Conservation (phyloP, 2,329 filamentous ascomycete species). For the Fusarium sp. region DNA sequence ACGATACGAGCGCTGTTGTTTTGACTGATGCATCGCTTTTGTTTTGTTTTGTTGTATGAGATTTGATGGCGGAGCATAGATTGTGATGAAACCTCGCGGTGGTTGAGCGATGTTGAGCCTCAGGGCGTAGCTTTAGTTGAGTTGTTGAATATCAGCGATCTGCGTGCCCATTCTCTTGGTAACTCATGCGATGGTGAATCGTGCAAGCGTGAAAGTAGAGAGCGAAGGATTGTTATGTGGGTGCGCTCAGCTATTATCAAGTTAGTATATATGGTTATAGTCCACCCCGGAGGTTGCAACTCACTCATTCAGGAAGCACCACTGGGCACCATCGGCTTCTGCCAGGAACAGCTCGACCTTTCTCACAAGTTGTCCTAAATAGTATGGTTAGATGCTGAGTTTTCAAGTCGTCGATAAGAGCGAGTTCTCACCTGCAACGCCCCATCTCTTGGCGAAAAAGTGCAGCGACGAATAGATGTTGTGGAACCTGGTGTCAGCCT, state of each 20-base stretch:
- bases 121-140: conserved; percentile 1
- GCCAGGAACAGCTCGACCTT: conserved; percentile 43
- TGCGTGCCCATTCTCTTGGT: neutral
- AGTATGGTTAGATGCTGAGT: conserved; percentile 17
- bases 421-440: conserved; percentile 44
- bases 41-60: conserved; percentile 1
- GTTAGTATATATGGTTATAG: neutral
- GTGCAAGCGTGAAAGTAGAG: neutral
- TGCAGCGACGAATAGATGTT: conserved; percentile 49
- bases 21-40: neutral
- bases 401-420: neutral
- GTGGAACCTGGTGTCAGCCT: conserved; percentile 46
- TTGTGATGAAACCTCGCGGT: conserved; percentile 2
- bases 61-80: conserved; percentile 11
- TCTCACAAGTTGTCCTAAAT: conserved; percentile 42
- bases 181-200: neutral
- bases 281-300: neutral
- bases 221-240: neutral
- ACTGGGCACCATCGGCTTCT: conserved; percentile 36
- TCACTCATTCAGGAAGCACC: conserved; percentile 40
- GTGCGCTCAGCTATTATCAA: neutral
- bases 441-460: conserved; percentile 50
- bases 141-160: conserved; percentile 1
- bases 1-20: neutral
- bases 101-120: neutral